Evolutionary conservation across 148 eudicot genomes (phyloP), one percentile per base, ranked within the genome.

Genomic region (Dysphania ambrosioides): DNA sequence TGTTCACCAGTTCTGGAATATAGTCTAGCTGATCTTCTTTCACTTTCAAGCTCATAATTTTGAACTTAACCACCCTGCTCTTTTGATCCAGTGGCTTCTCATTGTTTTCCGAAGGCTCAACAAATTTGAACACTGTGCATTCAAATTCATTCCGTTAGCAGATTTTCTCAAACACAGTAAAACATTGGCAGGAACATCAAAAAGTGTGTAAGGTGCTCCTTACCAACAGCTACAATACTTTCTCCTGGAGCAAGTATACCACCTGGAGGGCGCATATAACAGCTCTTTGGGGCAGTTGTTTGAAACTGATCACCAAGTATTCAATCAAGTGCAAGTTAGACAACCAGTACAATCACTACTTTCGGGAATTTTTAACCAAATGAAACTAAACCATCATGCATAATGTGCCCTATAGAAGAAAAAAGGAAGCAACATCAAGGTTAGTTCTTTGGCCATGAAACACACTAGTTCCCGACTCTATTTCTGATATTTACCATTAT

Each of bases 221-320:
- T 84, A 87, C 87, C 90, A 19, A 86, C 82, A 44, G 87, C 90
- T 29, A 87, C 77, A 36, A 84, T 26, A 64, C 81, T 77, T 79
- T 84, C 87, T 42, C 84, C 87, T 38, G 87, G 87, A 68, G 86
- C 81, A 66, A 87, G 87, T 31, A 87, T 82, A 51, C 84, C 87
- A 1, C 90, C 90, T 31, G 87, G 90, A 47, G 90, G 90, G 1
- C 83, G 85, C 89, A 86, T 86, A 73, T 80, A 86, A 76, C 87
- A 84, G 53, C 89, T 86, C 78, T 86, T 86, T 32, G 87, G 89
- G n/a, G 82, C 87, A 42, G 89, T 86, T 23, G 89, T 86, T 76
- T 84, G 89, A 80, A 87, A 87, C 90, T 87, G 75, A 63, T 36
- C 40, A 36, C 4, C 4, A 36, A 36, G 6, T 36, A 36, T 36